Evolutionary conservation across 106 monocot species (phyloP), one percentile per base, ranked within the genome.

Genomic region (Amphibolis antarctica): DNA sequence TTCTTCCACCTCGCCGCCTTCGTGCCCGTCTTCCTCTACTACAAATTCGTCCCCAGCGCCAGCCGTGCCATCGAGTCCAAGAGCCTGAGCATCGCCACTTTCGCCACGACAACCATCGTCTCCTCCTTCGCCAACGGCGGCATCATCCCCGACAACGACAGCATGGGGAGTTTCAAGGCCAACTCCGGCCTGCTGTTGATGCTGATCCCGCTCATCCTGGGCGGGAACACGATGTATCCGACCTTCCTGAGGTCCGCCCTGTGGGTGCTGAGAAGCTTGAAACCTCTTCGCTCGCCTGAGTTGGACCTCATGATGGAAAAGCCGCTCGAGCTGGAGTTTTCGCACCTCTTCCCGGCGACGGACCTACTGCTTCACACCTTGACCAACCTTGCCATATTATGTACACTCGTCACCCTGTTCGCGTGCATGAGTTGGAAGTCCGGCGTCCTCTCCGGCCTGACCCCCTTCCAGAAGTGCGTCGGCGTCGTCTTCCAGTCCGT

Each of bases 381-480:
- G n/a, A 73, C 72, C 15, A 59, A 17, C 43, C 1, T 61, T 20
- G 64, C 25, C 0, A 20, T 64, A 15, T 0, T 49, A 0, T 6
- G 27, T 0, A 15, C 14, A 23, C 18, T n/a, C 27, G 0, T 64
- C 28, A 49, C 47, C 24, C 28, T 67, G 0, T 72, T 76, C 64
- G 69, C 73, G 53, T 22, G 23, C 59, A 29, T 86, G 83, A 79
- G 86, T 71, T 92, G 91, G 91, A 45, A 59, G 0, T 72, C 81
- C 10, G 76, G 69, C 1, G 71, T 71, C 10, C 47, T 86, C 47
- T 24, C 54, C 6, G 84, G 80, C 28, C 47, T 86, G 44, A 75
- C 49, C 44, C 1, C 59, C 0, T 79, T 60, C 28, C 73, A 75
- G 78, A 92, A 92, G 83, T 12, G 77, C 59, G 78, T 81, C 42